Evolutionary conservation across 768 basidiomycete genomes (phyloP), one percentile per base, ranked within the genome.

Genomic region (Melanogaster broomeanus): DNA sequence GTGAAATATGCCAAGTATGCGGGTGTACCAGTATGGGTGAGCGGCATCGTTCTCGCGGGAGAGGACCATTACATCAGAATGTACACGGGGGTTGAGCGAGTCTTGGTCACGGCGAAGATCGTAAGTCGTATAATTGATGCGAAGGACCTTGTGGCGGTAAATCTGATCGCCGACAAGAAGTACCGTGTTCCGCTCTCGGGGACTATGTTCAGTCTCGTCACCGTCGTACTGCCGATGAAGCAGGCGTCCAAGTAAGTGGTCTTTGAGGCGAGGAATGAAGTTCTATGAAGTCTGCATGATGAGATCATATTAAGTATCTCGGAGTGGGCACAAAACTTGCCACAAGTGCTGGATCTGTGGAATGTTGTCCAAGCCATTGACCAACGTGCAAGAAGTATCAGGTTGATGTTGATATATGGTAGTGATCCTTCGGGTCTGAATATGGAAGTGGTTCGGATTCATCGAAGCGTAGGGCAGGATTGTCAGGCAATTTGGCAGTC

Each of bases 1-100:
- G 3, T 59, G 56, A 19, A 59, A 59, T 0, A 59, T 27, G 1
- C 56, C 52, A 11, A 59, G 42, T 0, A 57, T 48, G 0, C 10
- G 35, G 0, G 51, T 35, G 21, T 78, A 78, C 72, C 70, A 74
- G 35, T 69, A 78, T 0, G 71, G 70, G 28, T 77, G 65, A 1
- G 52, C 39, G 3, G 0, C 27, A 1, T 45, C 43, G 31, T 77
- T 70, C 3, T 56, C 52, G 1, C 52, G 47, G 9, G 67, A 41
- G 1, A 69, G 63, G 3, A 74, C 57, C 70, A 78, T 75, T 18
- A 81, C 45, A 31, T 77, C 62, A 1, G 64, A 33, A 10, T 75
- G 65, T 0, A 62, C 72, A 0, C 56, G 40, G 10, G 72, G 68
- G 40, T 78, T 77, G 47, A 80, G 59, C 0, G 64, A 52, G 51